Base-by-base conservation (phyloP, 116 monocot species). In the Iris pallida region DNA sequence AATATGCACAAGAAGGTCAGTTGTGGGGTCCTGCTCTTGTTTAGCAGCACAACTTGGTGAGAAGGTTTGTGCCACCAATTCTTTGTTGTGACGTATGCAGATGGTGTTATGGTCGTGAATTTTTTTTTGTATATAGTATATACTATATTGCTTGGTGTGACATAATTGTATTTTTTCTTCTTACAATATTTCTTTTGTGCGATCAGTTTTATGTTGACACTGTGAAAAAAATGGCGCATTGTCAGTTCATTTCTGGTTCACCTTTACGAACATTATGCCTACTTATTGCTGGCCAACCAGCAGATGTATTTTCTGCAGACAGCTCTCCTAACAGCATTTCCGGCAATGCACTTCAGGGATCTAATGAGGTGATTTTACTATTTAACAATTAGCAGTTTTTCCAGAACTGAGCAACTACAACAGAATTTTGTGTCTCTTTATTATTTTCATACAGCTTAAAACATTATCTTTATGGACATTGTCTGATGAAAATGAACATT, bases 21-120 rank as follows among this genome's bases (percentile, higher is more conserved):
- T 72, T 98, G 61, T 98, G 98, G 98, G 98, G 98, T 4, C 90
- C 88, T 76, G 93, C 98, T 69, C 83, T 98, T 82, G 84, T 98
- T 66, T 98, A 74, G 88, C 90, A 9, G 81, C 88, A 40, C 98
- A 90, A 68, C 84, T 98, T 67, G 98, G 98, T 57, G 85, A 88
- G 47, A 79, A 97, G 89, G 97, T 97, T 71, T 76, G 69, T 76
- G 41, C 48, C 49, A 13, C 62, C 15, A 2, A 30, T 64, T 6
- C 46, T 13, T 75, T 71, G n/a, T 45, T 52, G 16, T 76, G 45
- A 46, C 19, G 51, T 63, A 58, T 73, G 20, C 48, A 1, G 52
- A 58, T 59, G 43, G 14, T 10, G 5, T 61, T 42, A 41, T 59
- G 2, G 59, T 13, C 20, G 16, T 59, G 30, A 30, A 1, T 1